Evolutionary conservation across 192 early-diverging fungal species (phyloP).

Genomic region (Coemansia sp.): DNA sequence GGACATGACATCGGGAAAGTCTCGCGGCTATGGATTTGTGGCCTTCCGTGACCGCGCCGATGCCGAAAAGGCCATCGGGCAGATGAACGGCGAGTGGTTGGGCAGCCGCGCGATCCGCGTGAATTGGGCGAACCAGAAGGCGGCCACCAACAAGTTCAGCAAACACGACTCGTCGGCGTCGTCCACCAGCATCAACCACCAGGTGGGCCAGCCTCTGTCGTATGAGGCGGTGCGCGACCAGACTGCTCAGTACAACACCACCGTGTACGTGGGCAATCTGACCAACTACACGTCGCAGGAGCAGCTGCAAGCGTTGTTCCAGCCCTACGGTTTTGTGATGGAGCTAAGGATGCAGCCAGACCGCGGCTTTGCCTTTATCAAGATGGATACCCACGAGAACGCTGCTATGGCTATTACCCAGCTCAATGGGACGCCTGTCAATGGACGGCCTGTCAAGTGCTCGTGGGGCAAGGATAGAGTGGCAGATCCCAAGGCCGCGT

Average conservation of each 20-base stretch:
- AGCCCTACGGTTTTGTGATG: conserved; percentile 71
- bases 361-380: conserved; percentile 89
- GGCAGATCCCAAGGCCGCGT: conserved; percentile 51
- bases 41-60: conserved; percentile 84
- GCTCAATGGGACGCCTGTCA: conserved; percentile 68
- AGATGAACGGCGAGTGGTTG: conserved; percentile 89
- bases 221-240: conserved; percentile 73
- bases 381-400: conserved; percentile 89
- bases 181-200: background rate
- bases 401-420: conserved; percentile 85
- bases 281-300: conserved; percentile 70
- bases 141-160: conserved; percentile 10
- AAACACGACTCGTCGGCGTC: conserved; percentile 19
- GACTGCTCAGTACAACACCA: conserved; percentile 80
- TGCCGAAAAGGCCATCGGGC: conserved; percentile 78
- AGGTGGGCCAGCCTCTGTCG: conserved; percentile 33
- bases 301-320: conserved; percentile 72
- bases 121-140: conserved; percentile 93
- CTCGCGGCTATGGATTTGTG: conserved; percentile 90
- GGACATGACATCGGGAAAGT: conserved; percentile 84
- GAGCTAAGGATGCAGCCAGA: conserved; percentile 86
- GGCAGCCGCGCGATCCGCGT: conserved; percentile 84
- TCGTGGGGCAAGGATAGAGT: conserved; percentile 88
- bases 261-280: conserved; percentile 88
- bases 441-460: conserved; percentile 76